Base-by-base conservation (phyloP, 2,329 filamentous ascomycete genomes). In the Pseudogymnoascus sp. region DNA sequence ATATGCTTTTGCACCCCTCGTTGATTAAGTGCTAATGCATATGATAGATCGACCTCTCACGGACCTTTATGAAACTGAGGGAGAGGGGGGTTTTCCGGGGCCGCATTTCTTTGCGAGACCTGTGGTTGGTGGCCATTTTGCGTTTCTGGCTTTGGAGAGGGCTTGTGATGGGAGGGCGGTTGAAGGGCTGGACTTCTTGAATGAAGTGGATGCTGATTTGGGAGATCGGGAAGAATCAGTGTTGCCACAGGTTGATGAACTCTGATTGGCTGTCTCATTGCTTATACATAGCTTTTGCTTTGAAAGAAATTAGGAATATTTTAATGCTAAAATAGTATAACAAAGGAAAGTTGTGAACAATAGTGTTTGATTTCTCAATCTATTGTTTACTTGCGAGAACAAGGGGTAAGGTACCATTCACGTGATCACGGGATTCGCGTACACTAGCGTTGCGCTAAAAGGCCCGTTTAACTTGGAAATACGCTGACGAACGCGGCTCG, bases 81-180 rank as follows among this genome's bases (percentile, higher is more conserved):
- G 86, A 5, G 76, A 83, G 36, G 91, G 91, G 1, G 87, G 84
- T 4, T 95, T 88, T 69, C 89, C 90, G 0, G 87, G 85, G 0
- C 82, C 87, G 12, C 80, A 82, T 61, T 95, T 96, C 78, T 91
- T 89, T 75, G 91, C 91, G 1, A 78, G 91, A 42, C 91, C 91
- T 0, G 91, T 95, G 4, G 86, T 93, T 14, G 91, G 91, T 12
- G 91, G 89, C 0, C 90, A 94, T 76, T 96, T 94, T 79, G 88
- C 90, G 2, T 91, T 92, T 71, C 77, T 96, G 72, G 88, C 90
- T n/a, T 76, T 95, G 52, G 87, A 91, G 75, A 82, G 88, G 69
- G 90, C 90, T 23, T 95, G 91, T 76, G 86, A 83, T 2, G 90
- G 90, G 2, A 81, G 80, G 66, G 88, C 87, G 2, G 78, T 83